phyloP scores from a whole-genome alignment of 345 rosid genomes.

The Boechera divaricarpa region DNA sequence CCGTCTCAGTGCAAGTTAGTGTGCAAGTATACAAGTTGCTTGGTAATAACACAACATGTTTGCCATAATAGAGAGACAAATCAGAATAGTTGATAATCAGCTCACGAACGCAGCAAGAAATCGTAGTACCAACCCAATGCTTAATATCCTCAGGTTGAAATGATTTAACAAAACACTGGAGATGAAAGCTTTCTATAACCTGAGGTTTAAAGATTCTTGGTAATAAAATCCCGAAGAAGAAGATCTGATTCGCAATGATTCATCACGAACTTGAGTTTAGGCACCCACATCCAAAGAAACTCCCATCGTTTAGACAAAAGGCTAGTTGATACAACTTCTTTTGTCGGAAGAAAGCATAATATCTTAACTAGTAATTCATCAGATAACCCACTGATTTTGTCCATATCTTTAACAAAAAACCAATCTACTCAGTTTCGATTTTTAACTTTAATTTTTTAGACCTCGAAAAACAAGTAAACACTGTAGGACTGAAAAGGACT shows the following conservation, averaged over 20 bases:
- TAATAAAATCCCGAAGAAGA: background rate
- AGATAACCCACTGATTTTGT: background rate
- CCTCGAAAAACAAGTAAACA: background rate
- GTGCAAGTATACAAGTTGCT: too few relatives aligned
- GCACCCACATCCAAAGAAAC: background rate
- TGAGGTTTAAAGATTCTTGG: background rate
- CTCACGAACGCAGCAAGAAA: too few relatives aligned
- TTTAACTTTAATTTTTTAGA: background rate
- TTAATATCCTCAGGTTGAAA: too few relatives aligned
- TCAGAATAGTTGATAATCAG: too few relatives aligned
- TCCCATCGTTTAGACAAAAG: background rate
- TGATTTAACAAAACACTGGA: too few relatives aligned
- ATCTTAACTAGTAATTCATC: constrained; percentile 4
- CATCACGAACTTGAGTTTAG: background rate
- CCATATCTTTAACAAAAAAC: background rate
- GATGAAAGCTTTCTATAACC: background rate
- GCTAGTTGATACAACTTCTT: background rate
- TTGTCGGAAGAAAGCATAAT: background rate
- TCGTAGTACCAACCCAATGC: too few relatives aligned
- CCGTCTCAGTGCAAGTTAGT: too few relatives aligned
- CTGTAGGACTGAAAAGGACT: background rate
- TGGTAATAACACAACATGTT: too few relatives aligned
- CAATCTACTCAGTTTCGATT: background rate
- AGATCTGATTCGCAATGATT: background rate
- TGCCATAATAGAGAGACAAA: too few relatives aligned